Evolutionary conservation across 148 eudicot genomes (phyloP).

Genomic region (Cornus florida): DNA sequence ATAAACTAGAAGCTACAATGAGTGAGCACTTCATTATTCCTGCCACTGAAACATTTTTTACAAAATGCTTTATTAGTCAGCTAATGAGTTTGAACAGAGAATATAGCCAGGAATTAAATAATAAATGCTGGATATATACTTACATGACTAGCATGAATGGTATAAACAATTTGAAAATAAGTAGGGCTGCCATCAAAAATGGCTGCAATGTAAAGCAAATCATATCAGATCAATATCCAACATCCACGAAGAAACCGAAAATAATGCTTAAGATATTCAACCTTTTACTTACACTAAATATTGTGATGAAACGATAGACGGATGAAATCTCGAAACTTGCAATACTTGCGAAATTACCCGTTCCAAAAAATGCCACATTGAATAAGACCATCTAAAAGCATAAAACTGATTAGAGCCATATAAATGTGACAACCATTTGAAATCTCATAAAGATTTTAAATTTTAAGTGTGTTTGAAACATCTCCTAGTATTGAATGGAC

Average conservation of each 20-base stretch:
- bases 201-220: constrained; percentile 63
- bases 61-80: not conserved
- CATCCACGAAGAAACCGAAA: not conserved
- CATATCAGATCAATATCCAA: constrained; percentile 23
- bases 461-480: not conserved
- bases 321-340: constrained; percentile 99
- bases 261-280: not conserved
- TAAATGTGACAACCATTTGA: not conserved
- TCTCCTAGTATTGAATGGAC: not conserved
- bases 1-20: not conserved
- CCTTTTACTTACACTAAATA: constrained; percentile 75
- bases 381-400: constrained; percentile 78
- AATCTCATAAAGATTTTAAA: not conserved
- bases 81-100: not conserved
- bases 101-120: not conserved
- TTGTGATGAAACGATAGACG: constrained; percentile 93
- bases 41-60: not conserved
- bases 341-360: constrained; percentile 96
- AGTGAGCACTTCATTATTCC: not conserved
- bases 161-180: constrained; percentile 82
- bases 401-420: constrained; percentile 5
- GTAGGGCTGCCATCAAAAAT: constrained; percentile 93
- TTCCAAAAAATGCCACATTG: constrained; percentile 94
- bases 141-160: constrained; percentile 98
- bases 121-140: constrained; percentile 31